A percentile compares a stretch with the other conserved stretches of the same genome.
Evolutionary conservation across 345 rosid genomes (phyloP).

Genomic region (Melaleuca quinquenervia): DNA sequence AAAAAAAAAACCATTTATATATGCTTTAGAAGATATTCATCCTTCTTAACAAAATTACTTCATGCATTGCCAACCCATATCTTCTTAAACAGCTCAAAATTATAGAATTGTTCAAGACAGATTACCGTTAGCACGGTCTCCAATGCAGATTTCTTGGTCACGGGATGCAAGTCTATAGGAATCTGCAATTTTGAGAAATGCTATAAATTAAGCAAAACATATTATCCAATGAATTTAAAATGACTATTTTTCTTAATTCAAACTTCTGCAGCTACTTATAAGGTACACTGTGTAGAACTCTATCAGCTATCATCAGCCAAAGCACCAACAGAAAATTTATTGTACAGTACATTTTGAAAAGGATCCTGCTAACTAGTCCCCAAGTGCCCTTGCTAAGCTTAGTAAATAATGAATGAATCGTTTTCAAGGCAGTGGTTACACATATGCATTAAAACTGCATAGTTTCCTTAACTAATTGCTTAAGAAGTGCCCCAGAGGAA

Average conservation of each 20-base stretch:
- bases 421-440: neutral
- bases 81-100: neutral
- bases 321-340: neutral
- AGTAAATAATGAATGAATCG: neutral
- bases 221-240: neutral
- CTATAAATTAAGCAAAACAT: neutral
- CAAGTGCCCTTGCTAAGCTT: neutral
- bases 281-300: neutral
- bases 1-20: neutral
- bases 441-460: neutral
- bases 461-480: neutral
- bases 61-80: neutral
- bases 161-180: slow-evolving; percentile 96
- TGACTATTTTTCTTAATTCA: neutral
- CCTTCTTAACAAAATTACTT: neutral
- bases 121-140: slow-evolving; percentile 98
- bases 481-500: neutral
- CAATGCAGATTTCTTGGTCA: slow-evolving; percentile 78
- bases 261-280: neutral
- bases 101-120: neutral
- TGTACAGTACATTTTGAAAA: neutral
- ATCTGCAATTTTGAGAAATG: slow-evolving; percentile 42
- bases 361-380: neutral
- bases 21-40: neutral
- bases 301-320: neutral